Base-by-base conservation (phyloP, 2,329 filamentous ascomycete species). In the Scopulariopsis brevicaulis region DNA sequence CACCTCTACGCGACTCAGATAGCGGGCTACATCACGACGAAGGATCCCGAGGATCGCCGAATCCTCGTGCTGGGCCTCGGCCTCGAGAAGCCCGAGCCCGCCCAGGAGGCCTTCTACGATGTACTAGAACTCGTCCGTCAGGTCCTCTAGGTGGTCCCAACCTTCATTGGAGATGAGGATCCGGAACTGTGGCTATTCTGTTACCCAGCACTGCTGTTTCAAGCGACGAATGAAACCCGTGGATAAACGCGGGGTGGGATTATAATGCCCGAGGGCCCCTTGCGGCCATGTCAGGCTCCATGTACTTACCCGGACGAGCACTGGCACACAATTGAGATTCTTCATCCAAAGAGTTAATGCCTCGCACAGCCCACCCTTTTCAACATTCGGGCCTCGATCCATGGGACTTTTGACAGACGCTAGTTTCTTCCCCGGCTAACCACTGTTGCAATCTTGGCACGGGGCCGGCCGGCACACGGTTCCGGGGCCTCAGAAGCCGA, bases 1-100 rank as follows among this genome's bases (percentile, higher is more conserved):
- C 92, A 96, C 69, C 82, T 96, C 1, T 87, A 95, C 66, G 92
- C 92, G 2, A 89, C 89, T 51, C 93, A 96, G 66, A 86, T 97
- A 63, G 94, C 87, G 5, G 95, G 86, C 66, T 82, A 87, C 46
- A 81, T 99, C 60, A 79, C 85, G 20, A 82, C 86, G 60, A 85
- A 85, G 62, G 79, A 88, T 56, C 84, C 90, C 1, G 77, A 84
- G 53, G 82, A 86, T 62, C 74, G 74, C 58, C 76, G 84, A 50
- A 84, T 76, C 2, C 68, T 87, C n/a, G 72, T 87, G 11, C 69
- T 87, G 2, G 84, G 84, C 0, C 70, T 87, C 10, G 84, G 84
- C 0, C 64, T 87, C 59, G 72, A 73, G 35, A 79, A 74, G 60
- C 68, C 76, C 1, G 76, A 78, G 51, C 71, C 74, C 5, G 74